A percentile compares a stretch with the other conserved stretches of the same genome.
These are phyloP conservation scores for Globisporangium abappressorium DNA, from an alignment of 352 stramenopile species.

Conservation along the genomic window DNA sequence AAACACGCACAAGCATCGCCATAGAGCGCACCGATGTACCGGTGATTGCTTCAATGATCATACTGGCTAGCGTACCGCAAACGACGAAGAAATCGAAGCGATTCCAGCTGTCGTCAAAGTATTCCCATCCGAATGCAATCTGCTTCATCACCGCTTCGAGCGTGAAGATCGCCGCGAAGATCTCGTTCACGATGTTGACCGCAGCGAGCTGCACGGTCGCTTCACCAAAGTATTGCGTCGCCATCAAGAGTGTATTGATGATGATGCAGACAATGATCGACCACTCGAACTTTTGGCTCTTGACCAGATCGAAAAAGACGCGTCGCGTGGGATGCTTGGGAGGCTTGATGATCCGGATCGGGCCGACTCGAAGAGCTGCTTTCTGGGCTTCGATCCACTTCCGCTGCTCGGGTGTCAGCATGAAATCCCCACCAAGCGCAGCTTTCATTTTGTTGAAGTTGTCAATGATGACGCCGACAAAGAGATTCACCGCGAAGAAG, in stretches of 20 bases:
- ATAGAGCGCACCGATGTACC: constrained; percentile 65
- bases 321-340: constrained; percentile 51
- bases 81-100: constrained; percentile 88
- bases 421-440: constrained; percentile 61
- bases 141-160: constrained; percentile 89
- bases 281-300: constrained; percentile 78
- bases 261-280: constrained; percentile 90
- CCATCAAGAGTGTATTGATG: constrained; percentile 89
- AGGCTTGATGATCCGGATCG: constrained; percentile 51
- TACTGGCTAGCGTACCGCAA: constrained; percentile 54
- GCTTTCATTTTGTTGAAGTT: constrained; percentile 93
- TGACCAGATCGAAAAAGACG: constrained; percentile 64
- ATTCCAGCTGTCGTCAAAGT: constrained; percentile 89
- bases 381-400: constrained; percentile 88
- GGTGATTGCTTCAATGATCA: constrained; percentile 55
- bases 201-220: constrained; percentile 41
- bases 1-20: constrained; percentile 87
- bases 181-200: constrained; percentile 77
- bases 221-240: constrained; percentile 83
- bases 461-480: constrained; percentile 93
- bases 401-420: constrained; percentile 89
- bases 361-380: constrained; percentile 55
- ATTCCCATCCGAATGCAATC: constrained; percentile 61
- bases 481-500: constrained; percentile 94
- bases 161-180: constrained; percentile 89